These are phyloP conservation scores for Hanseniaspora meyeri DNA, from an alignment of 805 yeast genomes.

Conservation along the genomic window DNA sequence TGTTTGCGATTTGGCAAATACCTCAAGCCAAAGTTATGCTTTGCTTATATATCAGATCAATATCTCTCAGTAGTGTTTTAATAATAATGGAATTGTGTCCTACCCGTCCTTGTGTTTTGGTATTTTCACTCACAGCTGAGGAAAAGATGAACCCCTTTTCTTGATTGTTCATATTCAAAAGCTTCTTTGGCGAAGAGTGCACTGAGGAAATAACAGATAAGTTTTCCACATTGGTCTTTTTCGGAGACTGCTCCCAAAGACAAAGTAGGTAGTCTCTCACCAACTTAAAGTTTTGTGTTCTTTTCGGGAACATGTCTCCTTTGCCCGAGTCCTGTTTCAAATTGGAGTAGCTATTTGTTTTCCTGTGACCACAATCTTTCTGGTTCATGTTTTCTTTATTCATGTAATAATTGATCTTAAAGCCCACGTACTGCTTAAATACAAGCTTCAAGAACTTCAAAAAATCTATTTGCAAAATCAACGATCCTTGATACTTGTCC, in stretches of 20 bases:
- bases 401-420: slow-evolving; percentile 9
- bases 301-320: background rate
- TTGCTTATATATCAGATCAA: slow-evolving; percentile 15
- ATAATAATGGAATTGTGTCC: slow-evolving; percentile 27
- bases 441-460: slow-evolving; percentile 25
- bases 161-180: slow-evolving; percentile 10
- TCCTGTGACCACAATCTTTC: background rate
- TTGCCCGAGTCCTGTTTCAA: background rate
- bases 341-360: background rate
- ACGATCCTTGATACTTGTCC: slow-evolving; percentile 23
- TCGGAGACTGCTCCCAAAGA: slow-evolving; percentile 13
- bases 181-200: slow-evolving; percentile 22
- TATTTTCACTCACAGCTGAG: background rate
- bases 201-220: slow-evolving; percentile 10
- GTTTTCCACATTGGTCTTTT: slow-evolving; percentile 13
- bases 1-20: too few species aligned
- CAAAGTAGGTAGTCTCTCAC: slow-evolving; percentile 5
- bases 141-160: slow-evolving; percentile 2
- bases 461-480: slow-evolving; percentile 27
- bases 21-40: slow-evolving; percentile 12
- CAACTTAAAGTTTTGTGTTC: slow-evolving; percentile 5
- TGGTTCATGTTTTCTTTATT: background rate
- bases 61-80: slow-evolving; percentile 26
- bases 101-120: slow-evolving; percentile 18
- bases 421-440: slow-evolving; percentile 20